Base-by-base conservation (phyloP, 139 green algal species). In the Coelastrella sp. region DNA sequence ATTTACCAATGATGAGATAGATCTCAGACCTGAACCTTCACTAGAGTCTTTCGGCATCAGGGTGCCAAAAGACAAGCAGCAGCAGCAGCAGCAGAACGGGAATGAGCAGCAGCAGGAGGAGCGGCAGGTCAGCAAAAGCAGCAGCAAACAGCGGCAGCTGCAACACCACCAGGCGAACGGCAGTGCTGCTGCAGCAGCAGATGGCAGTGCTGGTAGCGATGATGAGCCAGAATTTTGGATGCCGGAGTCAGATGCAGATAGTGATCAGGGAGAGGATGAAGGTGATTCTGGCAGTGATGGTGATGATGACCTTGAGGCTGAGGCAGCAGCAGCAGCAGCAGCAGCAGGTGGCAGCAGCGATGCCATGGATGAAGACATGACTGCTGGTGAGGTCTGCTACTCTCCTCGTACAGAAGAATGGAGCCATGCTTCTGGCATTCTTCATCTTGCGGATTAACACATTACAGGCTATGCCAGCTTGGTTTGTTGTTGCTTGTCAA, bases 1-100 rank as follows among this genome's bases (percentile, higher is more conserved):
- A 5, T 96, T 94, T 63, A 59, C 91, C 6, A 66, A 74, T 0
- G 93, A 96, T 82, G 27, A 94, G 79, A 78, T 89, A 37, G 93
- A 95, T 78, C 72, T 96, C 4, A 85, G 89, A 77, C 86, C 92
- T 27, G 93, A 96, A 85, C 91, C 91, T 27, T 67, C 69, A 0
- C 41, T 87, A 23, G 71, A 75, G 57, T 81, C 69, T 5, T 82
- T 87, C 45, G 82, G 82, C 82, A 57, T 87, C 51, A 81, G 34
- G 64, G 17, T 66, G 35, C 67, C 66, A 27, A 85, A 85, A 35
- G 40, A 53, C 0, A 23, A 60, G 1, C n/a, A 34, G 48, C 32
- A 59, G 75, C 34, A 43, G 48, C 80, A 79, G 80, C 37, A 75
- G 43, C 7, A 40, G 38, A 35, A 64, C 48, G 35, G 8, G 2